Base-by-base conservation (phyloP, 2,329 filamentous ascomycete genomes). In the Pseudogymnoascus sp. region DNA sequence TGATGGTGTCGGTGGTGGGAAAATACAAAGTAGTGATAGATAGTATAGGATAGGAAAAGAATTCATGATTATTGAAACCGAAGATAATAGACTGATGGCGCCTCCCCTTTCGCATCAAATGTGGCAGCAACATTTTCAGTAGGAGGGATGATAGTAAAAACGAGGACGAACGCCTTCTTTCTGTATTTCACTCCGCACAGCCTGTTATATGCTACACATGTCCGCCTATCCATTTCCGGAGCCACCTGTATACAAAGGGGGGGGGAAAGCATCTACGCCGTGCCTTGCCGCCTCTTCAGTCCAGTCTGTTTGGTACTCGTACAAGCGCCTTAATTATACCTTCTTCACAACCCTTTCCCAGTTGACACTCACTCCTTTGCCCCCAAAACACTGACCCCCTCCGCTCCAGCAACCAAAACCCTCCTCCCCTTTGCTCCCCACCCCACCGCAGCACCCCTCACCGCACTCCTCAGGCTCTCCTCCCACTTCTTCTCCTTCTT, bases 401-500 rank as follows among this genome's bases (percentile, higher is more conserved):
- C 33, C 1, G 19, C 59, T 6, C 37, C 24, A 61, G 38, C 59
- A 26, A 61, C 33, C 33, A 61, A 13, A 1, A 61, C 33, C 6
- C 85, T 88, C 74, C 86, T 86, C 10, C 89, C 93, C 60, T 84
- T 82, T 24, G 82, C 78, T 6, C 91, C 91, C 93, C 93, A 99
- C 65, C 82, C 81, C 59, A 96, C 81, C 19, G 87, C 86, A 31
- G 87, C 84, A 0, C 89, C 88, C 14, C 89, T 83, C 24, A 91
- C 82, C 2, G 88, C 90, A 73, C 85, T 91, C 70, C 88, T 84
- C 68, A 97, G 80, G 8, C 90, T 88, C 79, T 97, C 92, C 50
- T 86, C 89, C 95, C 95, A 99, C 64, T 83, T 82, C 83, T 96
- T 99, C 66, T 85, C 82, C 61, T 86, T 80, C 82, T 97, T 99